These are phyloP conservation scores for Penicillium paneum DNA, from an alignment of 2,329 filamentous ascomycete species.

Conservation along the genomic window DNA sequence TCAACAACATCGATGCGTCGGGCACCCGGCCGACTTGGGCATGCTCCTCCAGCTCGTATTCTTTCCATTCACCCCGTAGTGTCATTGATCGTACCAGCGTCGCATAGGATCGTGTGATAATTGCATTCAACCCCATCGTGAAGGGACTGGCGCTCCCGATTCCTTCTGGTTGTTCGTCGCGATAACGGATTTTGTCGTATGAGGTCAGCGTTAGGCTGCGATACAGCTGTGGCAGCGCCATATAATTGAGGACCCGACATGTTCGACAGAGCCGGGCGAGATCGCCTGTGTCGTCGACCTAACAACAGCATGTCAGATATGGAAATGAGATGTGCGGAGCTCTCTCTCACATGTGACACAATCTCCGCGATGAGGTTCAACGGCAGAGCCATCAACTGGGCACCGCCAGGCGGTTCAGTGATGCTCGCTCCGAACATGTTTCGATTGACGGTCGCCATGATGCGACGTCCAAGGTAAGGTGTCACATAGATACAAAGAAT, in stretches of 20 bases:
- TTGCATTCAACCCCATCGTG: constrained; percentile 59
- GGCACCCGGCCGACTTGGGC: constrained; percentile 57
- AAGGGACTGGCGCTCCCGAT: constrained; percentile 63
- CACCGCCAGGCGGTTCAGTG: constrained; percentile 28
- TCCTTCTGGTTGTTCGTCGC: constrained; percentile 57
- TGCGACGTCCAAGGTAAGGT: constrained; percentile 29
- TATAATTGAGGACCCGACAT: constrained; percentile 62
- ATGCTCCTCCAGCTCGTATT: constrained; percentile 57
- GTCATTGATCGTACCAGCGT: constrained; percentile 53
- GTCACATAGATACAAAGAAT: constrained; percentile 15
- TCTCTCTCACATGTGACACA: constrained; percentile 49
- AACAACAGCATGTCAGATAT: constrained; percentile 8
- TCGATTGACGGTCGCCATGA: constrained; percentile 42
- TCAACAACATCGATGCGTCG: constrained; percentile 63
- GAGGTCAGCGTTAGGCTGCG: constrained; percentile 55
- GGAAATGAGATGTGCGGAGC: not conserved
- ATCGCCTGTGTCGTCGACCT: constrained; percentile 58
- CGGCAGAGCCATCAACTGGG: constrained; percentile 47
- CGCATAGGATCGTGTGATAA: constrained; percentile 56
- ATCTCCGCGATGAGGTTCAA: constrained; percentile 59
- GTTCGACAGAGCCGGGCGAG: constrained; percentile 59
- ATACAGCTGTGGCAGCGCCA: constrained; percentile 62
- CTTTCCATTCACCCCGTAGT: constrained; percentile 57
- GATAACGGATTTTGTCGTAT: constrained; percentile 58
- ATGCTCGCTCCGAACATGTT: constrained; percentile 44